Evolutionary conservation across 148 eudicot species (phyloP), one percentile per base, ranked within the genome.

Genomic region (Chenopodium formosanum): DNA sequence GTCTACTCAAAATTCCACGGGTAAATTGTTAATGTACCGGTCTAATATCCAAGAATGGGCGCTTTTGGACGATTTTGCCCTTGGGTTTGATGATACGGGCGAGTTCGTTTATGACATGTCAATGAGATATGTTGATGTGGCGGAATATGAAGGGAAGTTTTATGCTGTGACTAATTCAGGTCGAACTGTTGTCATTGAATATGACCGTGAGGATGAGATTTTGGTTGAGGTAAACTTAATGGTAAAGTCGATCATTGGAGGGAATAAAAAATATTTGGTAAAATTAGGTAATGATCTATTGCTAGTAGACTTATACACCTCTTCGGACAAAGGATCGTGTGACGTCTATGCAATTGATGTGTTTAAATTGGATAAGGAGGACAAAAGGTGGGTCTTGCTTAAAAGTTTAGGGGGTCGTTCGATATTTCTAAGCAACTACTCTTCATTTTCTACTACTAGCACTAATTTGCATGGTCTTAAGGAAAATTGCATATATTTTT

Each of bases 401-500:
- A 82, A 70, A 27, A 52, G 47, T 31, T 29, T 82, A 63, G 84
- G 48, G 1, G 80, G 53, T 14, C 80, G 73, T 10, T 48, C 81
- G 1, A 75, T 82, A 2, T 82, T 82, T 62, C 53, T 82, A 5
- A 77, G 84, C 77, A 65, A 70, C 16, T 27, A 46, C 9, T 82
- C 77, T 7, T 70, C 77, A 47, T 82, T 82, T 63, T 77, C 73
- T 60, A 37, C 71, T 17, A 13, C n/a, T 5, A 40, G 8, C 53
- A 50, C 53, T 50, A 76, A 40, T 2, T 19, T 86, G 56, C 74
- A 31, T 1, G 79, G 81, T 12, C 60, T 79, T 32, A 78, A 75
- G 47, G 84, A 70, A 46, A 84, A 86, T 68, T 81, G 80, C 34
- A 84, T 86, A 40, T 84, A 82, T 44, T 81, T 83, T 66, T 68